These are phyloP conservation scores for Protomyces pachydermus DNA, from an alignment of 1,139 yeast genomes.

Conservation along the genomic window DNA sequence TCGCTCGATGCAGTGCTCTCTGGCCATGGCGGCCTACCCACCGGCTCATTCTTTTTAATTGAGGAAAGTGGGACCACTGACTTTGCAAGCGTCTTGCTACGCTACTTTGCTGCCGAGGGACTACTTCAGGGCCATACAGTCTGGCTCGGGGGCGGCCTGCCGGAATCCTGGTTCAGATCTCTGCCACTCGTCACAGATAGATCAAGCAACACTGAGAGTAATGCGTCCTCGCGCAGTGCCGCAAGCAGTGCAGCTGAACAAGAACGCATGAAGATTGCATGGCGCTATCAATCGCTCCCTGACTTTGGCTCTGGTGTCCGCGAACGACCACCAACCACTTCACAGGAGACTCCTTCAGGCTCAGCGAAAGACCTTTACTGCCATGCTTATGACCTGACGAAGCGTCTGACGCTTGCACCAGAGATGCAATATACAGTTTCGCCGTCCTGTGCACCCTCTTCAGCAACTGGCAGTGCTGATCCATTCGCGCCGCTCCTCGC, in stretches of 20 bases:
- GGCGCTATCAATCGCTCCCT: constrained; percentile 67
- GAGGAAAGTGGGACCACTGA: constrained; percentile 91
- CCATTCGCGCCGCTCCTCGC: constrained; percentile 28
- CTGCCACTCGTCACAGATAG: constrained; percentile 52
- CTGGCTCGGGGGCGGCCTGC: constrained; percentile 57
- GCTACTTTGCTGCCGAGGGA: constrained; percentile 77
- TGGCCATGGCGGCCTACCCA: constrained; percentile 79
- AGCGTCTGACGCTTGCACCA: constrained; percentile 27
- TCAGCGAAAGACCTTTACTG: constrained; percentile 28
- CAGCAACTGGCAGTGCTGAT: constrained; percentile 11
- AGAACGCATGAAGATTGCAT: constrained; percentile 69
- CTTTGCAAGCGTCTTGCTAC: constrained; percentile 66
- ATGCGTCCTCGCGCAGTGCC: constrained; percentile 55
- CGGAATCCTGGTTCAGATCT: constrained; percentile 60
- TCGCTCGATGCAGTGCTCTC: constrained; percentile 57
- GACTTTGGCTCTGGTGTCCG: constrained; percentile 35
- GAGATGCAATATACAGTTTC: neutral
- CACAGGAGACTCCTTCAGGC: constrained; percentile 9
- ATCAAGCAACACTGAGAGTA: constrained; percentile 48
- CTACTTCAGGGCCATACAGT: constrained; percentile 52
- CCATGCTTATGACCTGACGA: constrained; percentile 31
- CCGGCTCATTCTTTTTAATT: constrained; percentile 63
- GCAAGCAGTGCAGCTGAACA: neutral
- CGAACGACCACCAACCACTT: neutral
- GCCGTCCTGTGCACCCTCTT: constrained; percentile 11